These are phyloP conservation scores for Stagonosporopsis vannaccii DNA, from an alignment of 2,329 filamentous ascomycete species.

Conservation along the genomic window DNA sequence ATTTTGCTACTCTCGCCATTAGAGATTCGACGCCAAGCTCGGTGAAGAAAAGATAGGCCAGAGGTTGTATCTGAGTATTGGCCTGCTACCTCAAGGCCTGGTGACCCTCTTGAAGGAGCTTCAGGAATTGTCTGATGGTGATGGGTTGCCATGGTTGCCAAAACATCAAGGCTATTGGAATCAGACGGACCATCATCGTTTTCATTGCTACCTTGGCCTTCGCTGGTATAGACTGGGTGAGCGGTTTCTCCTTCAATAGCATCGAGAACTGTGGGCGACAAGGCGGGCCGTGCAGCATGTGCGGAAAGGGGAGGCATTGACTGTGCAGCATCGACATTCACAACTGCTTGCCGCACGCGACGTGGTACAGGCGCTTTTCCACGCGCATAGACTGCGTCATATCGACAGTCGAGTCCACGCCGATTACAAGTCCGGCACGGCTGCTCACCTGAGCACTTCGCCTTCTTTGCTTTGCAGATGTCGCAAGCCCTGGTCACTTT, in stretches of 20 bases:
- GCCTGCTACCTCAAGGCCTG: conserved; percentile 61
- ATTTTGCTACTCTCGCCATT: conserved; percentile 59
- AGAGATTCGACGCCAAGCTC: conserved; percentile 71
- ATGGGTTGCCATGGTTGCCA: conserved; percentile 5
- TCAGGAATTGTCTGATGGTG: conserved; percentile 11
- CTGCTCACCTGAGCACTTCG: conserved; percentile 38
- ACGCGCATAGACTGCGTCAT: conserved; percentile 36
- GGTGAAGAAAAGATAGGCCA: conserved; percentile 65
- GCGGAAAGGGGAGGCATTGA: background rate
- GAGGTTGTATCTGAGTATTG: conserved; percentile 65
- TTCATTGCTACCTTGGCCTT: background rate
- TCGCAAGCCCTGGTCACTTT: conserved; percentile 44
- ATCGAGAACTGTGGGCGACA: too few species aligned
- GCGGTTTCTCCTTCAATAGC: background rate
- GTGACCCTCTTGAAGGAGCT: conserved; percentile 47
- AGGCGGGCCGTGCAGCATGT: background rate
- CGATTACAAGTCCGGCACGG: conserved; percentile 35
- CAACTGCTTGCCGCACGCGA: background rate
- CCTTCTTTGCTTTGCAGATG: conserved; percentile 41
- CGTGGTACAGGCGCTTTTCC: conserved; percentile 34
- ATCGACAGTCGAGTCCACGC: conserved; percentile 29
- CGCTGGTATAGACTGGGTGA: background rate
- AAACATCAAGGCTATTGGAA: background rate
- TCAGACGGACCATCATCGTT: background rate
- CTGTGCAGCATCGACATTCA: background rate